Evolutionary conservation across 2,329 filamentous ascomycete species (phyloP).

Genomic region (Fusarium nurragi): DNA sequence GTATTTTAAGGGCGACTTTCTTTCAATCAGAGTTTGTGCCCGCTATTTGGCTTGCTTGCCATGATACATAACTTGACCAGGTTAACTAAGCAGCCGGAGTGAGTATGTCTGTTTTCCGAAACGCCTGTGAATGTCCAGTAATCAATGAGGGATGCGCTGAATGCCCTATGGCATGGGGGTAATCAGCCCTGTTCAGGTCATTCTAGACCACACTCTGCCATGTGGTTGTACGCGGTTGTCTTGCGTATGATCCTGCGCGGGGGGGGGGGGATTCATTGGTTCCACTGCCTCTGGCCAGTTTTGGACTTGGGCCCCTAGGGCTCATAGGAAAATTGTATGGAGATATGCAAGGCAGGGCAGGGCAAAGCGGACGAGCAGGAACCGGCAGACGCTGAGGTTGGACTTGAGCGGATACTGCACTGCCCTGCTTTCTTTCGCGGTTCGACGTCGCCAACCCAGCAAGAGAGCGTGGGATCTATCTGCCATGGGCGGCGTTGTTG

Average conservation of each 20-base stretch:
- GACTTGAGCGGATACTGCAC: constrained; percentile 10
- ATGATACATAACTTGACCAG: constrained; percentile 35
- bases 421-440: neutral
- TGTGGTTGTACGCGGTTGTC: constrained; percentile 30
- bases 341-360: constrained; percentile 23
- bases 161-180: constrained; percentile 10
- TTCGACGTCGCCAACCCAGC: constrained; percentile 26
- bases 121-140: constrained; percentile 18
- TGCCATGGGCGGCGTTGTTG: constrained; percentile 28
- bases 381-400: constrained; percentile 25
- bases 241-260: constrained; percentile 33
- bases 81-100: constrained; percentile 16
- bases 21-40: neutral
- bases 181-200: constrained; percentile 26
- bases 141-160: constrained; percentile 6
- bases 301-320: constrained; percentile 7
- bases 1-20: neutral
- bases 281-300: constrained; percentile 24
- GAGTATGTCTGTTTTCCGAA: constrained; percentile 8
- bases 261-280: constrained; percentile 32
- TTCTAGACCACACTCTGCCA: constrained; percentile 20
- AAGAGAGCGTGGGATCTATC: constrained; percentile 5
- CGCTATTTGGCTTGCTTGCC: constrained; percentile 19
- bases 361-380: constrained; percentile 8
- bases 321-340: constrained; percentile 7